Base-by-base conservation (phyloP, 257 asterid species). In the Ehretia macrophylla region DNA sequence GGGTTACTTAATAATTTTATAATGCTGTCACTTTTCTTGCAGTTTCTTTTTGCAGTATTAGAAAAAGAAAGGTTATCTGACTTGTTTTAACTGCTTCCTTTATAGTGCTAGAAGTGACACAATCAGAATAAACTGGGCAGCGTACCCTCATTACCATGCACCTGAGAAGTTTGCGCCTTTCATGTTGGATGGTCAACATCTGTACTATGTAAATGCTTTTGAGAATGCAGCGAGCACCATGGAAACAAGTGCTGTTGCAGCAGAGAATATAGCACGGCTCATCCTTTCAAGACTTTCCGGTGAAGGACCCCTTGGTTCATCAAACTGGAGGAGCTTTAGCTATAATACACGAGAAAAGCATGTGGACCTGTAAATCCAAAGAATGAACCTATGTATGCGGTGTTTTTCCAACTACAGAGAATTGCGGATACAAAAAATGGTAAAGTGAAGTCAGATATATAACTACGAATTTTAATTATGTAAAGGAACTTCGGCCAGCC, bases 151-250 rank as follows among this genome's bases (percentile, higher is more conserved):
- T 68, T 93, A 81, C 75, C 77, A 85, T 1, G 92, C 99, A 11
- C 99, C 97, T 0, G 99, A 93, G 84, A 61, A 23, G 51, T 93
- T 66, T 35, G 97, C 97, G 11, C 92, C 96, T 3, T 73, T 86
- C 22, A 78, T 86, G 19, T 77, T 93, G 77, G 99, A 93, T 44
- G 67, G 55, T 19, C 74, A 66, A 46, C 85, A 93, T 74, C 81
- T 93, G 19, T 93, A 93, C 87, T 93, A 93, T 66, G 78, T 93
- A 49, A 93, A 93, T 56, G 96, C 99, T 17, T 89, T 89, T 22
- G 99, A 93, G 78, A 93, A 89, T 84, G 99, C 95, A 46, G 99
- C 97, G 40, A 93, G 99, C 85, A 65, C 95, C 73, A 93, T 93
- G 76, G 99, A 93, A 75, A 83, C 97, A 8, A 86, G 95, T 54